Evolutionary conservation across 495 filamentous ascomycete species (phyloP), one percentile per base, ranked within the genome.

Genomic region (Rhizodiscina lignyota): DNA sequence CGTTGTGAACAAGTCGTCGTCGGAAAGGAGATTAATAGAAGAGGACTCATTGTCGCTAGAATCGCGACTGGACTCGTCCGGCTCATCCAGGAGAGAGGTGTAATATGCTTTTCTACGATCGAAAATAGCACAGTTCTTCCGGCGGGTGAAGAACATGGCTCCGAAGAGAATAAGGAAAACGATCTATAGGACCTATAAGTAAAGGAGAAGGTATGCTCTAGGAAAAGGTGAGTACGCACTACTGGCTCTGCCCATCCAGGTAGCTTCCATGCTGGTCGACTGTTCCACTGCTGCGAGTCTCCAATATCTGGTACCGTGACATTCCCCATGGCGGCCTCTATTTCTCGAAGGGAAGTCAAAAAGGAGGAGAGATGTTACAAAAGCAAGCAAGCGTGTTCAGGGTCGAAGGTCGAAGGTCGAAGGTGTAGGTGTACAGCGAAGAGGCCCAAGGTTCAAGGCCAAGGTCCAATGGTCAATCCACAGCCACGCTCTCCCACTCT

Each of bases 171-270:
- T 76, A 32, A 59, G 59, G 5, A 68, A 49, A 18, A 77, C 70
- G 31, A 74, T 66, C 71, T 74, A 33, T 32, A 20, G 21, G 18
- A 19, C 10, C 27, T 45, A 24, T 28, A n/a, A 22, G n/a, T n/a
- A n/a, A n/a, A n/a, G 26, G 17, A 19, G 18, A n/a, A 22, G 18
- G 20, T 17, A 32, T 19, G 24, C 15, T 22, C 2, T 27, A 39
- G 17, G 30, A 6, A 21, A 4, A 2, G 13, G 3, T 15, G 16
- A 22, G 18, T 21, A 52, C 66, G 44, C 49, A 74, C 70, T 21
- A 75, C 52, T 32, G 72, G 72, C 39, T 77, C 72, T 17, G 58
- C 61, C 72, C 72, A 77, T 21, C 49, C 50, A 19, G 63, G 63
- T 31, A 65, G 48, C 40, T 52, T 59, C 63, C 63, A 67, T 3